phyloP scores from a whole-genome alignment of 129 eudicot genomes.

The Saussurea involucrata region DNA sequence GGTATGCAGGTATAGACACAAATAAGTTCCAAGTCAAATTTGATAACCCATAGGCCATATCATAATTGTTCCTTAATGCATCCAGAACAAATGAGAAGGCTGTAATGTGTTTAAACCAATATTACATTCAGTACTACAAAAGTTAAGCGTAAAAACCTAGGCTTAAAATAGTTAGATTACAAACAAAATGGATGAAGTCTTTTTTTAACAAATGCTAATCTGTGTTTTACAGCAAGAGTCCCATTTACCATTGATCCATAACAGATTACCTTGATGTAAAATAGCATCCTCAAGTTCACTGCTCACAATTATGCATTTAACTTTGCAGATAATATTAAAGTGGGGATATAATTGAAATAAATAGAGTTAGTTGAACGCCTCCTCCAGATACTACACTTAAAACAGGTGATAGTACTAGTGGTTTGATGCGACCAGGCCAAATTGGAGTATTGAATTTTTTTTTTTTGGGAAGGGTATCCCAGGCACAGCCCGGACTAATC shows the following conservation, averaged over 20 bases:
- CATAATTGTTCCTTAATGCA: neutral
- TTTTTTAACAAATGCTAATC: neutral
- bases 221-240: neutral
- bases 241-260: neutral
- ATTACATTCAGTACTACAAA: neutral
- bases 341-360: neutral
- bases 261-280: neutral
- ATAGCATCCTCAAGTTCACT: neutral
- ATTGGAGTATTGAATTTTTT: neutral
- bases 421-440: neutral
- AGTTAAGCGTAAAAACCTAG: neutral
- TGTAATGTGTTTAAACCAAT: neutral
- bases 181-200: neutral
- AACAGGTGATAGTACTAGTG: neutral
- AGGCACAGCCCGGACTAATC: too few species aligned
- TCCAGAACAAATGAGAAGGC: neutral
- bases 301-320: conserved; percentile 1
- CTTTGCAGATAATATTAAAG: neutral
- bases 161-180: neutral
- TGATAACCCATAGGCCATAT: conserved; percentile 3
- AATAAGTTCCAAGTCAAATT: neutral
- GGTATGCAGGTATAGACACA: neutral
- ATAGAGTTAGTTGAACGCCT: neutral
- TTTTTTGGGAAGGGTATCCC: too few species aligned
- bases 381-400: neutral